Evolutionary conservation across 352 stramenopile genomes (phyloP).

Genomic region (Pythium utonaiense): DNA sequence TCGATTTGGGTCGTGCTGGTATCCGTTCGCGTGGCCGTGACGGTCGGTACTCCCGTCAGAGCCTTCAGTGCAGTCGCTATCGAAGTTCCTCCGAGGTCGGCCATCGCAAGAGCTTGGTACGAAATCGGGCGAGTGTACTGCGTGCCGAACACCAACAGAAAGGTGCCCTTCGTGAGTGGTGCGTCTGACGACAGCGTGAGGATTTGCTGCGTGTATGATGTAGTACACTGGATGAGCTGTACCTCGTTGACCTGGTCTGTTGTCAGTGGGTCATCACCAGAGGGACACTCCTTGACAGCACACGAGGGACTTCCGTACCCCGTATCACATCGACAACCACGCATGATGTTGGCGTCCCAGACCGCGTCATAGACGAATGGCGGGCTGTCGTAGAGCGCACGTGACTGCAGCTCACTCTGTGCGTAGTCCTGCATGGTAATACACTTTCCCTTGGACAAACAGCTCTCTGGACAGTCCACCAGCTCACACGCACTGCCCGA

Average conservation of each 20-base stretch:
- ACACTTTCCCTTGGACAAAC: slow-evolving; percentile 51
- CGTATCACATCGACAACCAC: slow-evolving; percentile 71
- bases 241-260: slow-evolving; percentile 52
- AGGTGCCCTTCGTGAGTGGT: slow-evolving; percentile 47
- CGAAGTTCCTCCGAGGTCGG: slow-evolving; percentile 47
- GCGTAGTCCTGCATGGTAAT: slow-evolving; percentile 63
- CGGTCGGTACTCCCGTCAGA: slow-evolving; percentile 32
- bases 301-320: slow-evolving; percentile 55
- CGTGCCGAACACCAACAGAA: slow-evolving; percentile 54
- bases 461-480: slow-evolving; percentile 48
- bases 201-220: slow-evolving; percentile 57
- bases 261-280: slow-evolving; percentile 72
- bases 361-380: slow-evolving; percentile 41
- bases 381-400: slow-evolving; percentile 47
- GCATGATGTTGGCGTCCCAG: slow-evolving; percentile 77
- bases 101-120: slow-evolving; percentile 40
- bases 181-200: slow-evolving; percentile 45
- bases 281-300: slow-evolving; percentile 50
- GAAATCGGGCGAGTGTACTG: slow-evolving; percentile 65
- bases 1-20: slow-evolving; percentile 29
- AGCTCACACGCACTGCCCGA: slow-evolving; percentile 61
- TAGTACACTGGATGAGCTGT: slow-evolving; percentile 55
- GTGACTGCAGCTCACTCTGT: slow-evolving; percentile 43
- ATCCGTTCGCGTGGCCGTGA: slow-evolving; percentile 38
- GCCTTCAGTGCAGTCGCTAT: slow-evolving; percentile 44